Evolutionary conservation across 352 stramenopile species (phyloP), one percentile per base, ranked within the genome.

Genomic region (Thalassiosira hispida): DNA sequence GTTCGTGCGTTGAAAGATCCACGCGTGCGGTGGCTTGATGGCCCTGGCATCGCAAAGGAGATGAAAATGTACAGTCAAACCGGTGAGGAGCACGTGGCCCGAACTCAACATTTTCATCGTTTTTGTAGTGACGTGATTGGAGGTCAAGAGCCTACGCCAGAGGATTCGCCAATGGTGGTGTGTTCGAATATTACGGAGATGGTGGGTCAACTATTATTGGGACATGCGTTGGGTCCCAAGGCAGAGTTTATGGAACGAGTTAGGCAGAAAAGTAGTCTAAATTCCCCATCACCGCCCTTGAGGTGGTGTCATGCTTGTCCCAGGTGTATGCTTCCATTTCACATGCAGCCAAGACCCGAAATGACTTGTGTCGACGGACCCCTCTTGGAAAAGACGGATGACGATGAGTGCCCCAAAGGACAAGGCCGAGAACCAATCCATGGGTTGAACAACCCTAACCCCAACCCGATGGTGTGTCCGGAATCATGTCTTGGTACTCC

Each of bases 71-170:
- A 83, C 42, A 60, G 23, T 23, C 59, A 83, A 51, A 61, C 61
- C 9, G 66, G 67, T 11, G 18, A 38, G 38, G 23, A 79, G 23
- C 44, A 67, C 38, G 38, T 83, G 16, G 51, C 60, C 23, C 33
- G 65, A 40, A 75, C 66, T 18, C 75, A 83, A 35, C 75, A 83
- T 65, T 83, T 83, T 66, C 75, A 83, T 69, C 56, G 75, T 12
- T 23, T 62, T 51, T 29, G 16, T 55, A 14, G 63, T 60, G 59
- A 56, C 4, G 25, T 22, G 27, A 42, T 46, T 12, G n/a, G 27
- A 20, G 25, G 52, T 29, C 38, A 44, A 5, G 53, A 69, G 1
- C 14, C 40, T 38, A n/a, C n/a, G n/a, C n/a, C n/a, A n/a, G n/a
- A n/a, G n/a, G n/a, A n/a, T n/a, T n/a, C n/a, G n/a, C n/a, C 31